Evolutionary conservation across 2,329 filamentous ascomycete genomes (phyloP).

Genomic region (Botrytis hyacinthi): DNA sequence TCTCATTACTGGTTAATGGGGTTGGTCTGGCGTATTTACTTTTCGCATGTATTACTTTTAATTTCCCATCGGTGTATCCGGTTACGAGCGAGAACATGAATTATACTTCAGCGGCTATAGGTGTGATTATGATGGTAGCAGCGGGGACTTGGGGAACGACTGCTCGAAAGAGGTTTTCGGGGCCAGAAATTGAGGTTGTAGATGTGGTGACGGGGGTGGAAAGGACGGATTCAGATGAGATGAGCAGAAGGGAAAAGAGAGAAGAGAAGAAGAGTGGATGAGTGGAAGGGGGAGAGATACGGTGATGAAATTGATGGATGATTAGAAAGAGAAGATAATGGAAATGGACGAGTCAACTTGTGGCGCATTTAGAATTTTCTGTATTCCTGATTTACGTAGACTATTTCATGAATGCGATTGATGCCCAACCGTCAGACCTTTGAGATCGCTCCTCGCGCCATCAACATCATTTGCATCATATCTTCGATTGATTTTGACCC

Average conservation of each 20-base stretch:
- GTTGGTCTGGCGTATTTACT: conserved; percentile 51
- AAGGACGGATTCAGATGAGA: conserved; percentile 23
- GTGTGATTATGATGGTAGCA: conserved; percentile 51
- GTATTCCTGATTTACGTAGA: not conserved
- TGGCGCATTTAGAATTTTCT: not conserved
- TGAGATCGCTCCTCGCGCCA: not conserved
- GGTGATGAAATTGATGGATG: not conserved
- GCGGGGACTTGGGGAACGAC: conserved; percentile 52
- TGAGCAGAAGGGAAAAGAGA: conserved; percentile 14
- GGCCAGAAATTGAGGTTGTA: conserved; percentile 41
- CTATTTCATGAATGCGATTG: not conserved
- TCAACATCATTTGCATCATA: not conserved
- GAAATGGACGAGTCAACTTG: not conserved
- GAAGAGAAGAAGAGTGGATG: conserved; percentile 10
- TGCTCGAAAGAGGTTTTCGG: conserved; percentile 50
- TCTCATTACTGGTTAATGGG: conserved; percentile 43
- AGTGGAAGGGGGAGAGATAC: not conserved
- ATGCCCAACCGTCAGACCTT: not conserved
- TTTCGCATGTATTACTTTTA: conserved; percentile 56
- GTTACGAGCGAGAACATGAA: conserved; percentile 57
- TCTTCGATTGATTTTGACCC: not conserved
- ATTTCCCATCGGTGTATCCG: conserved; percentile 51
- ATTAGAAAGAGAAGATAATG: not conserved
- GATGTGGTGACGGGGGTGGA: conserved; percentile 23
- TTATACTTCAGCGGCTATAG: conserved; percentile 55